phyloP scores from a whole-genome alignment of 2,329 filamentous ascomycete genomes.

The Claviceps spartinae region DNA sequence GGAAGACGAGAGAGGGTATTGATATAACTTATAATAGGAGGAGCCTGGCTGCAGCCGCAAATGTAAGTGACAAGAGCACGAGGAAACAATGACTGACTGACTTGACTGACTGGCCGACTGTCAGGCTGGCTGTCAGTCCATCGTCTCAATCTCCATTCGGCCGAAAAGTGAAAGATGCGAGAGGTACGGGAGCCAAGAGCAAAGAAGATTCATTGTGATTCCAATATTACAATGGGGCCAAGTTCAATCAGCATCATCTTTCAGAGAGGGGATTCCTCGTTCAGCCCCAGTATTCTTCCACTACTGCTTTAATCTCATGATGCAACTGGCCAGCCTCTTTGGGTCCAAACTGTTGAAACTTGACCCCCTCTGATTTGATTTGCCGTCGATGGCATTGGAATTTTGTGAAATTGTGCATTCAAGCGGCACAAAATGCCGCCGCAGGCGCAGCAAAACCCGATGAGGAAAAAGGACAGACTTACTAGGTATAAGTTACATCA shows the following conservation, averaged over 20 bases:
- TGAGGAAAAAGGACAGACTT: no score
- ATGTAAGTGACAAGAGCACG: constrained; percentile 1
- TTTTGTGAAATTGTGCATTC: no score
- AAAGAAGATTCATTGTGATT: neutral
- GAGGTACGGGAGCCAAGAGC: neutral
- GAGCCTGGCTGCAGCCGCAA: neutral
- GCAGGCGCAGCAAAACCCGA: no score
- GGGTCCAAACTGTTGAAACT: neutral
- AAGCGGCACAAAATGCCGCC: no score
- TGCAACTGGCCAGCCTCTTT: neutral
- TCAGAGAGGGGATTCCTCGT: neutral
- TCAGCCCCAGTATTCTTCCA: neutral
- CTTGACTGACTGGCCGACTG: neutral
- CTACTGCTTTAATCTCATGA: neutral
- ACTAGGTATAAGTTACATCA: no score
- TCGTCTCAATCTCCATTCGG: neutral
- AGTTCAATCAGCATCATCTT: neutral
- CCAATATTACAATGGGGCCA: neutral
- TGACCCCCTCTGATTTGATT: neutral
- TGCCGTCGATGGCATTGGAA: neutral
- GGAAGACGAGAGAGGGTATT: neutral
- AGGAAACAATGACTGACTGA: neutral
- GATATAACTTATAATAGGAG: neutral
- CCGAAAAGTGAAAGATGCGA: neutral
- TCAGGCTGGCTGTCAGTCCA: neutral